Conservation (phyloP, 805 yeast species). For the Myxozyma monticola region DNA sequence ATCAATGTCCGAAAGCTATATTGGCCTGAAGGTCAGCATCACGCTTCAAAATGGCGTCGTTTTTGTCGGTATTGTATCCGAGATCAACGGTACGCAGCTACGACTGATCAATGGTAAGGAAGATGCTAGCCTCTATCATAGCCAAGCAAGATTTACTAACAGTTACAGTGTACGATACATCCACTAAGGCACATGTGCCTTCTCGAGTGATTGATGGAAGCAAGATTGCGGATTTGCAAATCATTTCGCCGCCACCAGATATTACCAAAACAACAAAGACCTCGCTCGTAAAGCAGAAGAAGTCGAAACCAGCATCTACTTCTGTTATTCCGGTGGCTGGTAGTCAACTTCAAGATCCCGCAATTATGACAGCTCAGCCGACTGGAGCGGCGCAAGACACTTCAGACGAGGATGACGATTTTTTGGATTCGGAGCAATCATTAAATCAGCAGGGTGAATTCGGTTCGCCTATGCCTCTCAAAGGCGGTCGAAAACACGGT, state of each 20-base stretch:
- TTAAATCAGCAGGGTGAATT: neutral
- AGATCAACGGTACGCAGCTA: conserved; percentile 44
- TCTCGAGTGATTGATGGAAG: conserved; percentile 24
- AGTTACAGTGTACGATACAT: conserved; percentile 18
- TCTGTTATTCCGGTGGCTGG: neutral
- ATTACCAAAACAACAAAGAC: conserved; percentile 29
- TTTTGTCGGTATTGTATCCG: conserved; percentile 46
- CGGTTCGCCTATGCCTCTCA: neutral
- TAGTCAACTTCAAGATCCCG: conserved; percentile 20
- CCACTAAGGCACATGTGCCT: conserved; percentile 12
- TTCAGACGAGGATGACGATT: neutral
- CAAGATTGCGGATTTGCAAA: conserved; percentile 27
- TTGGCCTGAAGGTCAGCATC: conserved; percentile 24
- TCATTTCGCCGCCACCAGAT: conserved; percentile 38
- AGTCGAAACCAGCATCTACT: conserved; percentile 1
- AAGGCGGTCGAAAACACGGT: neutral
- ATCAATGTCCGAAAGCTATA: conserved; percentile 13
- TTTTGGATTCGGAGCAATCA: too few relatives aligned
- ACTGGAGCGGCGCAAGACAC: neutral
- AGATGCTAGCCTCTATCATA: too few relatives aligned
- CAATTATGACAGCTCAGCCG: conserved; percentile 16
- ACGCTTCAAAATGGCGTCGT: conserved; percentile 22
- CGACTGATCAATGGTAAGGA: conserved; percentile 45
- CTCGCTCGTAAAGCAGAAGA: neutral
- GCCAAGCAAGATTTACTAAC: too few relatives aligned